phyloP scores from a whole-genome alignment of 257 asterid genomes.

The Penstemon barbatus region DNA sequence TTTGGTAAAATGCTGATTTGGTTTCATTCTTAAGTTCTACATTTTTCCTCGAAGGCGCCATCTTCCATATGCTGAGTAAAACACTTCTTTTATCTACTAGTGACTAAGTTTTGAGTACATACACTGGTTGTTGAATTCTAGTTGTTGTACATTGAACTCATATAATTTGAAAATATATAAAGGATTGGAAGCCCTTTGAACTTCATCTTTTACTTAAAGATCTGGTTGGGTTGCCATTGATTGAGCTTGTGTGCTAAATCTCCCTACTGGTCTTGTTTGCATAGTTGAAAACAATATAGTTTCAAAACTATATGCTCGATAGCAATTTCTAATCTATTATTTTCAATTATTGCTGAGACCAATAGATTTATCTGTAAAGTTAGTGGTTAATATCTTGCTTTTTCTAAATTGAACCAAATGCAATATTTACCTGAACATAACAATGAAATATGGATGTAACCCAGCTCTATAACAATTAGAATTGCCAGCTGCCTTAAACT shows the following conservation, averaged over 20 bases:
- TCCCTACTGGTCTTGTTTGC: background rate
- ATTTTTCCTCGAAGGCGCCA: too few relatives aligned
- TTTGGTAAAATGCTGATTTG: too few relatives aligned
- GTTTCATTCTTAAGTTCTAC: too few relatives aligned
- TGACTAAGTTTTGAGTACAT: constrained; percentile 3
- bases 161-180: constrained; percentile 9
- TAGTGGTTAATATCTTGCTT: background rate
- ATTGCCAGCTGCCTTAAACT: background rate
- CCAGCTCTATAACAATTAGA: background rate
- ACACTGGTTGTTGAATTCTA: constrained; percentile 4
- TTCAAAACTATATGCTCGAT: background rate
- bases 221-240: background rate
- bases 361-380: background rate
- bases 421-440: background rate
- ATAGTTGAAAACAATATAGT: background rate
- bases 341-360: background rate
- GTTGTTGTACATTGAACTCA: constrained; percentile 2
- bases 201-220: constrained; percentile 8
- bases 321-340: background rate
- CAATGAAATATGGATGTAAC: background rate
- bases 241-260: background rate
- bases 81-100: too few relatives aligned
- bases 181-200: constrained; percentile 15
- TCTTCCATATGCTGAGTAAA: too few relatives aligned
- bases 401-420: background rate